Base-by-base conservation (phyloP, 257 asterid species). In the Solanum appendiculatum region DNA sequence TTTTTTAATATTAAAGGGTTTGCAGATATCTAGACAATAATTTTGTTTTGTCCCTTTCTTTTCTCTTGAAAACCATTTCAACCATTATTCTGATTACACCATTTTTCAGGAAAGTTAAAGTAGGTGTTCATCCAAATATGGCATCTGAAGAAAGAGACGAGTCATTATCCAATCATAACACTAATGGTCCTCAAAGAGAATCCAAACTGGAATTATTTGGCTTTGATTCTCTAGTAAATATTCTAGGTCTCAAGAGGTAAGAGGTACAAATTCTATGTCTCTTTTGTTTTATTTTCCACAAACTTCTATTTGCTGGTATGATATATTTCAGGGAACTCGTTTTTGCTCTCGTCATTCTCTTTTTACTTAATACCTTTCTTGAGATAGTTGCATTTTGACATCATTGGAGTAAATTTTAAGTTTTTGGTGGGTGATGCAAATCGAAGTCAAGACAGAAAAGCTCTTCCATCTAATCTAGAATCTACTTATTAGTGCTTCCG, bases 141-240 rank as follows among this genome's bases (percentile, higher is more conserved):
- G 84, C 85, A 63, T 91, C 96, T 68, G 94, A 90, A 88, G 96
- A 89, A 92, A 88, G 91, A 86, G 97, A 91, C 73, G 94, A 90
- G 74, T 86, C 93, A 16, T 25, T 90, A 34, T 90, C 96, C 63
- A 88, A 90, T 80, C 96, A 93, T 87, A 92, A 87, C 73, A 90
- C 85, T 86, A 95, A 93, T 87, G 98, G 94, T 86, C 80, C 95
- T 83, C 96, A 91, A 72, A 86, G 75, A 46, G 97, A 94, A 86
- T 97, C 99, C 87, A 95, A 96, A 91, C 90, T 97, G 96, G 99
- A 95, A 92, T 90, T 97, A 87, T 97, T 97, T 93, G 99, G 99
- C 86, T 95, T 96, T 89, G 99, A 97, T 88, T 97, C 99, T 46
- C 99, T 97, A 20, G 99, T 97, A 80, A 96, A 95, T 89, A 97